These are phyloP conservation scores for Aspergillus fumigatiaffinis DNA, from an alignment of 2,329 filamentous ascomycete species.

Conservation along the genomic window DNA sequence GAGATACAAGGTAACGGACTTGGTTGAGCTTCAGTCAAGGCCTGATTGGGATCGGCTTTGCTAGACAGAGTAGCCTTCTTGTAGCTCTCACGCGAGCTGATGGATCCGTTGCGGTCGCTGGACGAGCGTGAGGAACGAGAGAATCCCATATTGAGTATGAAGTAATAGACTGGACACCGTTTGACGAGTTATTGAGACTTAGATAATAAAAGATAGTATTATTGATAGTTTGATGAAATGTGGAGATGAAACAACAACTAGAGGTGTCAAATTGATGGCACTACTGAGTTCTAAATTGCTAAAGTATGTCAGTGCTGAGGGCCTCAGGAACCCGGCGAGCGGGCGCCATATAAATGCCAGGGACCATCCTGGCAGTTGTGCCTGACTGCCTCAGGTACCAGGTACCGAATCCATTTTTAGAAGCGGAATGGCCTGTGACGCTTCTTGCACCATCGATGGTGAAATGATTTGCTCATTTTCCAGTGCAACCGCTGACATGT, in stretches of 20 bases:
- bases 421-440: not conserved
- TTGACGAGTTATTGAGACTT: not conserved
- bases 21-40: constrained; percentile 79
- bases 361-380: not conserved
- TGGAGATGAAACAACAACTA: not conserved
- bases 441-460: not conserved
- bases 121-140: constrained; percentile 18
- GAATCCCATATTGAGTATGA: constrained; percentile 12
- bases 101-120: constrained; percentile 21
- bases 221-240: not conserved
- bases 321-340: not conserved
- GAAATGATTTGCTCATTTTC: not conserved
- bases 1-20: constrained; percentile 53
- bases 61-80: constrained; percentile 51
- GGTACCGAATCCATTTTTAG: not conserved
- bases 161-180: not conserved
- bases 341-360: not conserved
- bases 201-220: not conserved
- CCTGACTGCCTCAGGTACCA: not conserved
- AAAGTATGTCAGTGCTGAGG: not conserved
- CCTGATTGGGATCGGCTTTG: constrained; percentile 82
- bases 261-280: not conserved
- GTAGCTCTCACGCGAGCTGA: constrained; percentile 19
- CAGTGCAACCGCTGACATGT: not conserved
- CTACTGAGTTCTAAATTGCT: not conserved